phyloP scores from a whole-genome alignment of 1,139 yeast species.

The Nakaseomyces kungkrabaensis region DNA sequence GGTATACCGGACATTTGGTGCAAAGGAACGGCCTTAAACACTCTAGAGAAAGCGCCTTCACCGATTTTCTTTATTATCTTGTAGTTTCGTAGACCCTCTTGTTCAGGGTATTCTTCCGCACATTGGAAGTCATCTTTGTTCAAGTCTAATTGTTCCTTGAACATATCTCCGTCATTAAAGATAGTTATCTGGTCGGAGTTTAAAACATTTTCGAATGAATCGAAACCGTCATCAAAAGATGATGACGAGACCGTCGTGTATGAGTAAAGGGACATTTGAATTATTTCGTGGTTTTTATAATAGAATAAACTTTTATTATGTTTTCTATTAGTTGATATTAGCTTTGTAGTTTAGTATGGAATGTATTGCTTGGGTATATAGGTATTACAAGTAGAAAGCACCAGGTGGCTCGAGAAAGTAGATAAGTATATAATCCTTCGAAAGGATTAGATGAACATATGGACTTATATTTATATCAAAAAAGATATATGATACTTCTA shows the following conservation, averaged over 20 bases:
- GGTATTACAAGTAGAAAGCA: too few species aligned
- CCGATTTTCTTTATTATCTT: conserved; percentile 39
- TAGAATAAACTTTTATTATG: too few species aligned
- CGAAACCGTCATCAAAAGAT: not conserved
- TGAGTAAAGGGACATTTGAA: not conserved
- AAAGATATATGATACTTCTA: too few species aligned
- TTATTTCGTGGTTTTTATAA: too few species aligned
- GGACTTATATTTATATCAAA: too few species aligned
- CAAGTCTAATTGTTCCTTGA: conserved; percentile 1
- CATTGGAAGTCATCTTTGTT: not conserved
- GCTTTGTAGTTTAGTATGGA: too few species aligned
- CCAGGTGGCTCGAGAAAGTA: too few species aligned
- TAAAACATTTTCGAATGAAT: not conserved
- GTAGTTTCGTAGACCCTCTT: conserved; percentile 20
- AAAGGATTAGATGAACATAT: too few species aligned
- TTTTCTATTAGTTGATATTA: too few species aligned
- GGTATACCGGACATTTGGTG: not conserved
- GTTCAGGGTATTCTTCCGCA: conserved; percentile 12
- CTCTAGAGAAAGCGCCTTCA: conserved; percentile 86
- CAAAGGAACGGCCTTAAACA: conserved; percentile 27
- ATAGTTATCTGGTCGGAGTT: conserved; percentile 1
- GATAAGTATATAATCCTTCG: too few species aligned
- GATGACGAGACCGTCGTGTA: not conserved
- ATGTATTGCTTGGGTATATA: too few species aligned
- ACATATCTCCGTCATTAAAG: not conserved